Base-by-base conservation (phyloP, 2,329 filamentous ascomycete genomes). In the Hymenoscyphus salicellus region DNA sequence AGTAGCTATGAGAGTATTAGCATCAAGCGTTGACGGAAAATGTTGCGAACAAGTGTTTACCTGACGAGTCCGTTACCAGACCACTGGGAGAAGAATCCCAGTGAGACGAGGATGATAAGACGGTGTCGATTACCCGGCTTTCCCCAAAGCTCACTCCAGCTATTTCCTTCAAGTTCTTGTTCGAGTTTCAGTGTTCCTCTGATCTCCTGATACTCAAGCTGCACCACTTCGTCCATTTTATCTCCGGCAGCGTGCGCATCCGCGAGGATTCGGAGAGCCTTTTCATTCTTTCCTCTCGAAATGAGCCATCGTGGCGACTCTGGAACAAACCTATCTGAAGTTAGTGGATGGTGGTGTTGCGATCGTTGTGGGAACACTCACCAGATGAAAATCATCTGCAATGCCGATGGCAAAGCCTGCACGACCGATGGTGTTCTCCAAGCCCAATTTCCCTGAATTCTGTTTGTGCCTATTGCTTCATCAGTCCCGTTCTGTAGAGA, bases 41-140 rank as follows among this genome's bases (percentile, higher is more conserved):
- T 14, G 20, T 5, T 26, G 20, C 1, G 46, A 26, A 26, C 17
- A 16, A 49, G 38, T n/a, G 32, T 60, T 58, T 60, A 65, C 63
- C 63, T 65, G 41, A 81, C 78, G 14, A 83, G 72, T 38, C 79
- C 80, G 68, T 85, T 85, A 33, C 84, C 84, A 63, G 79, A 83
- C 82, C 83, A 86, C 68, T 87, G 84, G 8, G 81, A 82, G 76
- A 86, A 86, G 65, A 85, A 76, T 65, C 83, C 84, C 10, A 83
- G 77, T 28, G 79, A 78, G 57, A 85, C 73, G 17, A 83, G 75
- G 63, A 87, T 84, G 58, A 84, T 73, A 33, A 85, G 76, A 43
- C 84, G 78, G 67, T 82, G 81, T 41, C 83, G 79, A 72, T 86
- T 87, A 38, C 82, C 84, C 26, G 78, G 78, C 4, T 81, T 83